These are phyloP conservation scores for Ormosia semicastrata DNA, from an alignment of 306 rosid genomes.

Conservation along the genomic window DNA sequence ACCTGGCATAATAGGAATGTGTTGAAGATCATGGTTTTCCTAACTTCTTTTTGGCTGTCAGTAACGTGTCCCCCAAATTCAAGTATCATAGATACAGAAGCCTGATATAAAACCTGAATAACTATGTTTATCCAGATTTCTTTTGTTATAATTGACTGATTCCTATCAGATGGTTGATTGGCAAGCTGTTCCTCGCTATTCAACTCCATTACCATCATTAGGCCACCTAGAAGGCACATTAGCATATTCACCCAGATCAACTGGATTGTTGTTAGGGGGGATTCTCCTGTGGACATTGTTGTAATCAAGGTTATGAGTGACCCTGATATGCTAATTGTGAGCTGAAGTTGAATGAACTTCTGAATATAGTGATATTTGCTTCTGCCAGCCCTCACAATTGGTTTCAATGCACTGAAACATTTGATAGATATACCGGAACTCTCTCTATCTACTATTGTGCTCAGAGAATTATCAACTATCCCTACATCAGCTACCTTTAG, in stretches of 20 bases:
- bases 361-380: conserved; percentile 48
- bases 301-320: conserved; percentile 34
- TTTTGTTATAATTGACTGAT: conserved; percentile 32
- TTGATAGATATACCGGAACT: conserved; percentile 30
- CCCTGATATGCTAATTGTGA: conserved; percentile 50
- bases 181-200: conserved; percentile 17
- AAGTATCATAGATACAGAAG: conserved; percentile 34
- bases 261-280: conserved; percentile 50
- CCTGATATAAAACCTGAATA: conserved; percentile 52
- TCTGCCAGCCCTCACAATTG: conserved; percentile 35
- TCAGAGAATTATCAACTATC: conserved; percentile 3
- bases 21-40: conserved; percentile 58
- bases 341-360: conserved; percentile 57
- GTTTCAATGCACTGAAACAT: conserved; percentile 23
- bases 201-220: conserved; percentile 58
- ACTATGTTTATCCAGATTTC: conserved; percentile 36
- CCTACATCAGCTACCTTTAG: conserved; percentile 57
- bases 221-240: conserved; percentile 46
- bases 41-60: conserved; percentile 3
- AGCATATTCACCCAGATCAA: conserved; percentile 57
- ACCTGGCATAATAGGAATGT: conserved; percentile 56
- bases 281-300: conserved; percentile 48
- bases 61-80: conserved; percentile 33
- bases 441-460: conserved; percentile 22
- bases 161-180: conserved; percentile 14